Conservation (phyloP, 352 stramenopile species). For the Phytophthora constricta region DNA sequence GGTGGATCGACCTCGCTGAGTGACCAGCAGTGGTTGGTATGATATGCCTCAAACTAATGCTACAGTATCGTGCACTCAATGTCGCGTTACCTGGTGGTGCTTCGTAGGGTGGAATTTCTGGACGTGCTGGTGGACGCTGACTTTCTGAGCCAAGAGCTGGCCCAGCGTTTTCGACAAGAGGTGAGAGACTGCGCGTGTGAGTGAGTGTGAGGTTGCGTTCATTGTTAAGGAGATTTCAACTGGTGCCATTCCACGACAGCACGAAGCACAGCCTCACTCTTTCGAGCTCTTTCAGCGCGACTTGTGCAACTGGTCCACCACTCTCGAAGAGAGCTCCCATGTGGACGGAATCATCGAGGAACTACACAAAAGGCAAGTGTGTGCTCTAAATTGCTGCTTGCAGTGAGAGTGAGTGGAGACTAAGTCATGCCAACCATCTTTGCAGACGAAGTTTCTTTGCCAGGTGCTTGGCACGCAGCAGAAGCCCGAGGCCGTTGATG, state of each 20-base stretch:
- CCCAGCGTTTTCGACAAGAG: constrained; percentile 6
- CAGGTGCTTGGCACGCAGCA: constrained; percentile 5
- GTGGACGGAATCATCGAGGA: neutral
- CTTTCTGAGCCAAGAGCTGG: constrained; percentile 12
- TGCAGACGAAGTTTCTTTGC: constrained; percentile 25
- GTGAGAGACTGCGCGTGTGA: neutral
- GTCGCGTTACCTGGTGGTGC: too few relatives aligned
- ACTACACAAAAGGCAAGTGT: neutral
- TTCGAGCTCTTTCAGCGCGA: constrained; percentile 18
- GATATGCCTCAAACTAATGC: too few relatives aligned
- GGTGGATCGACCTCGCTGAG: neutral
- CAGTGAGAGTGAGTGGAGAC: neutral
- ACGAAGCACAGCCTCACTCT: constrained; percentile 6
- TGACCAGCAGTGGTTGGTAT: constrained; percentile 11
- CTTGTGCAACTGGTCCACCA: constrained; percentile 4
- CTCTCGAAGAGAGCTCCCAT: neutral
- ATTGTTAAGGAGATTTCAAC: neutral
- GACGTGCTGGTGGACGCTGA: constrained; percentile 5
- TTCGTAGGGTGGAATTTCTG: constrained; percentile 16
- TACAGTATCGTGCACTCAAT: too few relatives aligned
- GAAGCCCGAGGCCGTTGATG: neutral
- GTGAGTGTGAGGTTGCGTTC: too few relatives aligned
- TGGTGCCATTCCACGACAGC: constrained; percentile 1
- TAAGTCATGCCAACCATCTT: neutral
- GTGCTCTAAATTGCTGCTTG: neutral